Base-by-base conservation (phyloP, 192 early-diverging fungal species). In the Umbelopsis sp. region DNA sequence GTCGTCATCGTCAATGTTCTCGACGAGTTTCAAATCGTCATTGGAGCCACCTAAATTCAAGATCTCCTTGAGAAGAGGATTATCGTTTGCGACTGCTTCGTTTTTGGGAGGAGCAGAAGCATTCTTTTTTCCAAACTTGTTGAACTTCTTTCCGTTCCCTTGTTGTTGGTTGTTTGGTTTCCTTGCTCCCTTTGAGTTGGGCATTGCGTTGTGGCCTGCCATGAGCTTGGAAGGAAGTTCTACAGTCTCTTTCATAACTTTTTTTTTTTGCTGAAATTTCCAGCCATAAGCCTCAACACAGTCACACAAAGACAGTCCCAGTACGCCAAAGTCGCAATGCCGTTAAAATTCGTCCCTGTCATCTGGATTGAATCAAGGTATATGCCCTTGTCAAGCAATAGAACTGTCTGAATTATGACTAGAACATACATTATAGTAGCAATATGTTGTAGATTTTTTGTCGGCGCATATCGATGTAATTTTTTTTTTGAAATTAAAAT, bases 1-100 rank as follows among this genome's bases (percentile, higher is more conserved):
- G 11, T 49, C 66, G 44, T 75, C 73, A 0, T 33, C 25, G 44
- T 80, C 78, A 35, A 80, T 46, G n/a, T 48, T 20, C 33, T 80
- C 71, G 30, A 80, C 45, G 41, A 75, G 75, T 53, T 68, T 70
- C 44, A 80, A 21, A 66, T 80, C 78, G 11, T 74, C 78, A 22
- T 72, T 67, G 35, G 78, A 75, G 21, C 78, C 78, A 33, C 78
- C 78, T n/a, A 80, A 52, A 49, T 58, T 33, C 12, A 80, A 48
- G 66, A 80, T 74, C 35, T 80, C 74, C 11, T 67, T 47, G 22
- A 80, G 47, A 16, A 61, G 46, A 37, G 65, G 65, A 25, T 61
- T 35, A 0, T 35, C 27, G 11, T 73, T 55, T 4, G 37, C 37
- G 5, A 64, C 52, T 20, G 22, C 35, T 22, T 27, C 47, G 45